Base-by-base conservation (phyloP, 768 basidiomycete species). In the Mycena olivaceomarginata region DNA sequence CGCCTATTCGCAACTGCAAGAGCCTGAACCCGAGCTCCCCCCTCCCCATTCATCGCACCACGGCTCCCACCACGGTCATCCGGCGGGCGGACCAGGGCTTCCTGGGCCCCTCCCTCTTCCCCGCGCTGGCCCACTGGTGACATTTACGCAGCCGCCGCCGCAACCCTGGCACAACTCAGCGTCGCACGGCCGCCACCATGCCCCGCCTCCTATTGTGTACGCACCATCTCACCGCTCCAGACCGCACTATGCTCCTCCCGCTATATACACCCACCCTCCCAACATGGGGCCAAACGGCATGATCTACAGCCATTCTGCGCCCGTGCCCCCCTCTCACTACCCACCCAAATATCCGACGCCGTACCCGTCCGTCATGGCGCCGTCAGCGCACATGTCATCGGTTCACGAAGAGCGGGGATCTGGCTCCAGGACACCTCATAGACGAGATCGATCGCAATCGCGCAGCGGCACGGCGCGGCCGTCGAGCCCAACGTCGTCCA, bases 281-380 rank as follows among this genome's bases (percentile, higher is more conserved):
- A 85, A 88, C 77, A 83, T 89, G 85, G 89, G 90, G 65, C 86
- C 93, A 0, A 90, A 93, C 70, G 92, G 92, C 5, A 91, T 94
- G 86, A 90, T 91, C 4, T 92, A 94, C 82, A 94, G 93, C 72
- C 92, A 93, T 69, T 94, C 94, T n/a, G 90, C 91, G 22, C 92
- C 93, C 9, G 83, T 87, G 31, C 89, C 84, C 45, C 85, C 75
- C 80, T 81, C 83, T 46, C 87, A 88, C 74, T 88, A 89, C 78
- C 86, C 87, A 7, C 87, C 86, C 63, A 86, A 88, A 53, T 88
- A 86, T 37, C 83, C 84, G 18, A 84, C 88, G 1, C 88, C 89
- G 5, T 88, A 87, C 74, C 87, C 89, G n/a, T 83, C 87, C 13
- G 84, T 82, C 15, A 85, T 85, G 59, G 85, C 86, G 53, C 85